Evolutionary conservation across 2,329 filamentous ascomycete species (phyloP).

Genomic region (Arthrocladium fulminans): DNA sequence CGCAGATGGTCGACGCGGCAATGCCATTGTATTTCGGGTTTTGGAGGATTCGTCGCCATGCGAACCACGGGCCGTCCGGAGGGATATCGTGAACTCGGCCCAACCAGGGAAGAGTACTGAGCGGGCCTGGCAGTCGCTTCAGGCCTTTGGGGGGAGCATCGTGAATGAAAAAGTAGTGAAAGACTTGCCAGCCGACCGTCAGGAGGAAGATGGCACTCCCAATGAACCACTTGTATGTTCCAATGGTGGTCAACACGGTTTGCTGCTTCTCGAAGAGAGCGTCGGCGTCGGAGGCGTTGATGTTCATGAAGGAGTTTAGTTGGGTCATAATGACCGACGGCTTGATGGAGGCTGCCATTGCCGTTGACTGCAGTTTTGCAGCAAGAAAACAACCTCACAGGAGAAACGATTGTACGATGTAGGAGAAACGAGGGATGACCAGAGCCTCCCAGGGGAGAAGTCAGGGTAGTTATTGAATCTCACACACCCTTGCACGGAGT

Average conservation of each 20-base stretch:
- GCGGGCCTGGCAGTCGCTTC: conserved; percentile 21
- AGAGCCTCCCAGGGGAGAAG: neutral
- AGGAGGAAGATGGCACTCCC: conserved; percentile 22
- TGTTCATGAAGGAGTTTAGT: conserved; percentile 17
- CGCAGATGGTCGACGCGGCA: conserved; percentile 23
- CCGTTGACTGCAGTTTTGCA: neutral
- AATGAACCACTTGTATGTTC: conserved; percentile 24
- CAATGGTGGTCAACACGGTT: conserved; percentile 18
- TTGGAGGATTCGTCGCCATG: conserved; percentile 23
- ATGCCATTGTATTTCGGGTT: conserved; percentile 19
- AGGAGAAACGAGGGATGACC: neutral
- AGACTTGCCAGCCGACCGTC: conserved; percentile 18
- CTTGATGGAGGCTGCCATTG: conserved; percentile 23
- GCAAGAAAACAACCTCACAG: neutral
- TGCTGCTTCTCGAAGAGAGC: conserved; percentile 21
- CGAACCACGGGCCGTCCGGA: conserved; percentile 23
- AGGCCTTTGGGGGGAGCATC: conserved; percentile 22
- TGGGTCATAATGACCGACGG: conserved; percentile 25
- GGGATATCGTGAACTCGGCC: conserved; percentile 24
- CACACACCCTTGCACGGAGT: neutral
- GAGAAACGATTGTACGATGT: conserved; percentile 3
- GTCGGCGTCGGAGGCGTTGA: conserved; percentile 19
- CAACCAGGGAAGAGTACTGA: conserved; percentile 22
- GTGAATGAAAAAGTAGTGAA: conserved; percentile 34
- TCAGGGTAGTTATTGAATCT: neutral